Evolutionary conservation across 257 asterid genomes (phyloP), one percentile per base, ranked within the genome.

Genomic region (Linaria vulgaris): DNA sequence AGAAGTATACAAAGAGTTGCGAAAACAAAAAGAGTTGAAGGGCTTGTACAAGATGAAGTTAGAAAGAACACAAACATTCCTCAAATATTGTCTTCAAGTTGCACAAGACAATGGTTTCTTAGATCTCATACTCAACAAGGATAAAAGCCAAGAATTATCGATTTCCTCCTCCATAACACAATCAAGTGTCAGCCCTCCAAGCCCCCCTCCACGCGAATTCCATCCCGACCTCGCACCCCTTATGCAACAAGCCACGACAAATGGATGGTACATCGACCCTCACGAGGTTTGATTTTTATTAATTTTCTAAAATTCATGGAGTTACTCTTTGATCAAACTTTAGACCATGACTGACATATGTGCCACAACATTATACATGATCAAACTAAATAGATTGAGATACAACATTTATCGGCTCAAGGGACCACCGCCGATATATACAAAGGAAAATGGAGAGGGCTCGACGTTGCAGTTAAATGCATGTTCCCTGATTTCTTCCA

Each of bases 101-200:
- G 94, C 96, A 30, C 95, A 84, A 74, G 94, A 79, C 31, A 70
- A 84, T 64, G 94, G 87, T 23, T 84, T 89, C 79, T 76, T 86
- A 48, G 87, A 82, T 55, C 77, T 80, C 51, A 78, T 89, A 53
- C 54, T 61, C 4, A 71, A 67, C 79, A 76, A 67, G 34, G 75
- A 76, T 8, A 69, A 75, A 65, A 70, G 61, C 56, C 59, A 56
- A 34, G 71, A 79, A 1, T 19, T 68, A 9, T 27, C 75, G 0
- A 7, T 68, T 15, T 61, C 67, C 17, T 63, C 68, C 0, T 37
- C 71, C 5, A 45, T 64, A 1, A 58, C 67, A 34, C 31, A 50
- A 27, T 61, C 75, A 13, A 59, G 9, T 51, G 14, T 57, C 61
- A 73, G 66, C 44, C 81, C 69, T 5, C 64, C 27, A 52, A 57